Conservation (phyloP, 2,329 filamentous ascomycete species). For the Leptographium procerum region DNA sequence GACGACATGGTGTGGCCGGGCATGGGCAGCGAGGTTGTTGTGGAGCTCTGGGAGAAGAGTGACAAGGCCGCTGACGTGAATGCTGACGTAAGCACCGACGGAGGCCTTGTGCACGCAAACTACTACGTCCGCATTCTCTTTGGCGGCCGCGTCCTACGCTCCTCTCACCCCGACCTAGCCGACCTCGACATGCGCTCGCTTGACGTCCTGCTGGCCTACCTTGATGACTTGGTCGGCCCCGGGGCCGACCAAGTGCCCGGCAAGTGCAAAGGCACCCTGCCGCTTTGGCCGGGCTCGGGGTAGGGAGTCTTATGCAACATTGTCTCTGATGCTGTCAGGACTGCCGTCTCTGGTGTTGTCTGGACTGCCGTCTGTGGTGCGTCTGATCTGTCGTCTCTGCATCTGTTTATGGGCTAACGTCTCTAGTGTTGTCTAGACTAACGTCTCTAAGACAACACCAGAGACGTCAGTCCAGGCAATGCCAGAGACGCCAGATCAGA, state of each 20-base stretch:
- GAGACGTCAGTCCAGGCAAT: too few relatives aligned
- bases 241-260: conserved; percentile 24
- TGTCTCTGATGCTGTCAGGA: too few relatives aligned
- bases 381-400: too few relatives aligned
- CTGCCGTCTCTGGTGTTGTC: too few relatives aligned
- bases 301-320: too few relatives aligned
- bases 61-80: conserved; percentile 5
- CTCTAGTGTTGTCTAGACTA: too few relatives aligned
- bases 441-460: too few relatives aligned
- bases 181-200: conserved; percentile 59
- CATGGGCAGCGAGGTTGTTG: conserved; percentile 69
- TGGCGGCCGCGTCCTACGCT: conserved; percentile 53
- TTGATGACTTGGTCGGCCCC: conserved; percentile 58
- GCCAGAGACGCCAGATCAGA: too few relatives aligned
- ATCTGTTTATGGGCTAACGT: too few relatives aligned
- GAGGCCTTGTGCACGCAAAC: too few relatives aligned
- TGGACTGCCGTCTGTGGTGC: too few relatives aligned
- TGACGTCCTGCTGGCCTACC: conserved; percentile 53
- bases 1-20: conserved; percentile 75
- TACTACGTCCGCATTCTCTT: conserved; percentile 57
- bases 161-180: conserved; percentile 58
- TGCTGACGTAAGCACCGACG: neutral
- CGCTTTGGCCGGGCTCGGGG: neutral
- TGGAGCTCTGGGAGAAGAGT: conserved; percentile 53
- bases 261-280: conserved; percentile 12